Evolutionary conservation across 495 filamentous ascomycete species (phyloP), one percentile per base, ranked within the genome.

Genomic region (Penicillium waksmanii): DNA sequence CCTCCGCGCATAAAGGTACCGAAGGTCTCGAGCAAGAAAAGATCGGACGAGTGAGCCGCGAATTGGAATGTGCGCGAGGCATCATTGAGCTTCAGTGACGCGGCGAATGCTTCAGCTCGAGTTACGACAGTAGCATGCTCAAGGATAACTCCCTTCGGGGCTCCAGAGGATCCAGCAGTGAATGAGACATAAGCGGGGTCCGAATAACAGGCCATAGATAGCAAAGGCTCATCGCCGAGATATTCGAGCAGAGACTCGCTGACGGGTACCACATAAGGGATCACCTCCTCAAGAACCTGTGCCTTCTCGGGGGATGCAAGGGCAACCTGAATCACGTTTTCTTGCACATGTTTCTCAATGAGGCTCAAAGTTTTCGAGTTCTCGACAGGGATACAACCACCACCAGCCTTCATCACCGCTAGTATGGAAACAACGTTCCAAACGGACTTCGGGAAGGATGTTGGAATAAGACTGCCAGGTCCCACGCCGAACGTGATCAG

Each of bases 1-100:
- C 74, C 80, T 5, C 78, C 80, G 46, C 57, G 52, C 25, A 77
- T 66, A 5, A 81, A 61, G 12, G 78, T 73, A 3, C 71, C 72
- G 17, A 80, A 71, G 0, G 71, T 62, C 40, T 83, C 80, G 0
- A 73, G 58, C 5, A 78, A 56, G 42, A 75, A 78, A 17, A 74
- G 64, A 51, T 81, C 80, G 12, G 75, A 78, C 0, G 71, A 74
- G n/a, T 77, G 75, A 2, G 70, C 38, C 5, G 84, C 82, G 42
- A 85, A 79, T 58, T 90, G 87, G 60, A 90, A 76, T 11, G 86
- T 79, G 5, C 85, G 73, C 0, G 82, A 84, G 5, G 71, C 67
- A 2, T 75, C 62, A n/a, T 75, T 70, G 3, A 87, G 73, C 0
- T 67, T 57, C 9, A 84, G 65, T 0, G 75, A 76, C 1, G 73